phyloP scores from a whole-genome alignment of 768 basidiomycete species.

The Suillus cothurnatus region DNA sequence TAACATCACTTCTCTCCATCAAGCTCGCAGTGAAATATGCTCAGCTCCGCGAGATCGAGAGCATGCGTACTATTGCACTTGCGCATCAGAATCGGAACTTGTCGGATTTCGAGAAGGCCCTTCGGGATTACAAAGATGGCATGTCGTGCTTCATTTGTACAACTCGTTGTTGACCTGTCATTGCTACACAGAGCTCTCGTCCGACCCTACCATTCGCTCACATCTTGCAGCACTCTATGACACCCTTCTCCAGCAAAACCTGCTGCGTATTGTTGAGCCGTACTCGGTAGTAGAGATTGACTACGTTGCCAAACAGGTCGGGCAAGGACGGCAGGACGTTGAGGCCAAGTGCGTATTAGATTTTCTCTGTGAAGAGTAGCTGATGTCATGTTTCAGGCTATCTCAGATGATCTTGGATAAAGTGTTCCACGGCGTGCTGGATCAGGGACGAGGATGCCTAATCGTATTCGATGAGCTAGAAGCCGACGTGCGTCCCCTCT shows the following conservation, averaged over 20 bases:
- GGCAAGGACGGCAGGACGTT: constrained; percentile 84
- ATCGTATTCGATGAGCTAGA: constrained; percentile 89
- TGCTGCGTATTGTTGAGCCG: constrained; percentile 93
- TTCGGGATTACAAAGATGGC: constrained; percentile 87
- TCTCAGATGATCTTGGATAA: constrained; percentile 99
- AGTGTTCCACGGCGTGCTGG: constrained; percentile 91
- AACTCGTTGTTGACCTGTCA: neutral
- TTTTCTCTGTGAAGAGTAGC: neutral
- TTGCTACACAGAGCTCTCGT: constrained; percentile 75
- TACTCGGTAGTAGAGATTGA: constrained; percentile 91
- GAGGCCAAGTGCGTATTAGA: constrained; percentile 76
- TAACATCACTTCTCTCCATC: constrained; percentile 79
- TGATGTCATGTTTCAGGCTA: constrained; percentile 50
- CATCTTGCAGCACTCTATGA: constrained; percentile 95
- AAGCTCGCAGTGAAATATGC: constrained; percentile 91
- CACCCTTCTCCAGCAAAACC: constrained; percentile 93
- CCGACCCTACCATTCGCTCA: constrained; percentile 93
- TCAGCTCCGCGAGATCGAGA: constrained; percentile 86
- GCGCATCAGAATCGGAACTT: constrained; percentile 93
- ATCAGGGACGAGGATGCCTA: constrained; percentile 91
- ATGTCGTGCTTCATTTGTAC: constrained; percentile 17
- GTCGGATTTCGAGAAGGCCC: constrained; percentile 83
- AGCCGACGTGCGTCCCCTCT: constrained; percentile 66
- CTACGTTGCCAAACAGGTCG: constrained; percentile 84
- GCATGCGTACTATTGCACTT: constrained; percentile 92